These are phyloP conservation scores for Russula olivacea DNA, from an alignment of 768 basidiomycete genomes.

Conservation along the genomic window DNA sequence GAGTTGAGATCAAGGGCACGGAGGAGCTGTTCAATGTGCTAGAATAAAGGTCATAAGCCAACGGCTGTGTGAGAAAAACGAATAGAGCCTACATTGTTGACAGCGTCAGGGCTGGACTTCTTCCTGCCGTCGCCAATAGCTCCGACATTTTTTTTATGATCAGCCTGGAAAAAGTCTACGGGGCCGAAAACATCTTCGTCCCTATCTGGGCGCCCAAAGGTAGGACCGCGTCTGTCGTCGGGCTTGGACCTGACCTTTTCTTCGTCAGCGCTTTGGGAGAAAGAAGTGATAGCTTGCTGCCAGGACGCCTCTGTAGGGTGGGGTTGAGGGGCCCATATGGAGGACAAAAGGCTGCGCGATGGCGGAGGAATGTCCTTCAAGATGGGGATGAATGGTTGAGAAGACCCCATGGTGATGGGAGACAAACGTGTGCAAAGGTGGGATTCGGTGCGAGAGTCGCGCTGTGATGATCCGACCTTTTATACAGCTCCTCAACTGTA, in stretches of 20 bases:
- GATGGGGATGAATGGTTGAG: constrained; percentile 23
- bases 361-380: constrained; percentile 20
- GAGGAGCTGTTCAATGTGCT: constrained; percentile 79
- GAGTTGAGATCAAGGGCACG: constrained; percentile 77
- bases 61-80: constrained; percentile 19
- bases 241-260: constrained; percentile 28
- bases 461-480: constrained; percentile 18
- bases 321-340: constrained; percentile 82
- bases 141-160: constrained; percentile 50
- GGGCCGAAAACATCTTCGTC: constrained; percentile 67
- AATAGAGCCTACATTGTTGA: constrained; percentile 44
- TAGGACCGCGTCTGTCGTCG: constrained; percentile 29
- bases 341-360: constrained; percentile 31
- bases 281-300: constrained; percentile 61
- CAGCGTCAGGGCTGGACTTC: constrained; percentile 50
- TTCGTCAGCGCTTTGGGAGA: constrained; percentile 41
- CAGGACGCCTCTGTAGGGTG: constrained; percentile 61
- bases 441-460: constrained; percentile 16
- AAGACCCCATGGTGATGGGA: constrained; percentile 17
- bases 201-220: constrained; percentile 32
- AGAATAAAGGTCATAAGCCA: constrained; percentile 25
- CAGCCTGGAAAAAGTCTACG: constrained; percentile 33
- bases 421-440: constrained; percentile 8
- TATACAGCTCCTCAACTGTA: constrained; percentile 18
- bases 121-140: constrained; percentile 79